Percentiles rank a stretch among this genome's conserved stretches.
Conservation (phyloP, 495 filamentous ascomycete genomes). For the Usnea hakonensis region DNA sequence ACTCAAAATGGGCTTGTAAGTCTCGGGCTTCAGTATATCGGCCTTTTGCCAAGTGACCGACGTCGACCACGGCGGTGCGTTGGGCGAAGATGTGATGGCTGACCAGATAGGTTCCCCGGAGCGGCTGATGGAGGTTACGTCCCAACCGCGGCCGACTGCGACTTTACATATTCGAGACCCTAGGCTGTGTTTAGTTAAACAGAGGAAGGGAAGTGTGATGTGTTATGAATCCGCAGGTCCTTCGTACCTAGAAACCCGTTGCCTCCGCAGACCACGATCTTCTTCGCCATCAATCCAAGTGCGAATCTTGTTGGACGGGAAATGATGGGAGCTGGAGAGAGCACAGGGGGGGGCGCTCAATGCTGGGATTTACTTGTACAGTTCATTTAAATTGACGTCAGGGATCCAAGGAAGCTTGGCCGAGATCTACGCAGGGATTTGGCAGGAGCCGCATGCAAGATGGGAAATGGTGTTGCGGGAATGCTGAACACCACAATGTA, state of each 20-base stretch:
- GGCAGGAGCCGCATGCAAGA: slow-evolving; percentile 6
- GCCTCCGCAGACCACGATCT: slow-evolving; percentile 80
- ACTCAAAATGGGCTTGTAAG: slow-evolving; percentile 64
- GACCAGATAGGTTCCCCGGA: slow-evolving; percentile 85
- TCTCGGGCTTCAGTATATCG: slow-evolving; percentile 73
- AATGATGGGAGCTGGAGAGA: background rate
- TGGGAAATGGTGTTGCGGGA: background rate
- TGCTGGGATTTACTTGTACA: background rate
- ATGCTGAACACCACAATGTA: background rate
- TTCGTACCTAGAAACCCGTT: slow-evolving; percentile 76
- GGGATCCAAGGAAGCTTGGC: slow-evolving; percentile 5
- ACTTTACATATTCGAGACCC: slow-evolving; percentile 88
- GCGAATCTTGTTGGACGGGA: background rate
- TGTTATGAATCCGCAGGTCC: slow-evolving; percentile 15
- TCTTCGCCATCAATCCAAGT: slow-evolving; percentile 25
- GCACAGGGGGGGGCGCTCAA: too few relatives aligned
- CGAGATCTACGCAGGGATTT: slow-evolving; percentile 10
- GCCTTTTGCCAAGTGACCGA: slow-evolving; percentile 79
- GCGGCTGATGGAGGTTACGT: slow-evolving; percentile 83
- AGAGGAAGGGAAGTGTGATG: slow-evolving; percentile 7
- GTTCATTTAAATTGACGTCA: background rate
- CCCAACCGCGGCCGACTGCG: slow-evolving; percentile 73
- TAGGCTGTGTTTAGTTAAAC: slow-evolving; percentile 21
- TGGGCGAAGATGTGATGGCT: slow-evolving; percentile 60
- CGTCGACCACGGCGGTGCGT: slow-evolving; percentile 70